Evolutionary conservation across 2,329 filamentous ascomycete species (phyloP).

Genomic region (Penicillium sumatraense): DNA sequence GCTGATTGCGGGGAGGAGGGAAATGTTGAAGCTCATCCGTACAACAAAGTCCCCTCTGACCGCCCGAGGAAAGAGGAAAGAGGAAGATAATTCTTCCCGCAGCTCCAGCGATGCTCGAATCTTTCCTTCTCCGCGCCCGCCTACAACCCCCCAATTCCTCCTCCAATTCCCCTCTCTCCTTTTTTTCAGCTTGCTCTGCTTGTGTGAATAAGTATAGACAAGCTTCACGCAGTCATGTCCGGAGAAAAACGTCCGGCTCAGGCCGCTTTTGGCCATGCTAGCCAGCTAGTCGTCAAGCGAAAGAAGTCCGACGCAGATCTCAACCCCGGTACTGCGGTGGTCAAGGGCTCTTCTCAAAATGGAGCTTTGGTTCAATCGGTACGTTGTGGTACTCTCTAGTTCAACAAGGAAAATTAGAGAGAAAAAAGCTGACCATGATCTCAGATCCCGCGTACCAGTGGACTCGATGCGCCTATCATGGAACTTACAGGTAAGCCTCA

Average conservation of each 20-base stretch:
- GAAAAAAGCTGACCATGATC: conserved; percentile 15
- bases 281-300: conserved; percentile 83
- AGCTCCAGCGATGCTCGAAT: conserved; percentile 13
- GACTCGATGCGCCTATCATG: conserved; percentile 89
- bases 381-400: conserved; percentile 50
- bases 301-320: conserved; percentile 72
- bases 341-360: conserved; percentile 61
- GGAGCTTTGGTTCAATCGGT: conserved; percentile 70
- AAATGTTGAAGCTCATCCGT: conserved; percentile 23
- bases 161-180: conserved; percentile 2
- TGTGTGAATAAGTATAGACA: background rate
- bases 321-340: conserved; percentile 59
- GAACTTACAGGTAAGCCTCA: conserved; percentile 77
- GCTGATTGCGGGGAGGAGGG: conserved; percentile 27
- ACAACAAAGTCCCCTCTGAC: conserved; percentile 25
- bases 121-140: conserved; percentile 15
- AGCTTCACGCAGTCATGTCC: conserved; percentile 64
- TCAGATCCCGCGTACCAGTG: conserved; percentile 71
- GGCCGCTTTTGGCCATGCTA: conserved; percentile 74
- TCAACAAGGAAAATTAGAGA: background rate
- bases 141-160: background rate
- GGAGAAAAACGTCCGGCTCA: conserved; percentile 91
- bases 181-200: background rate
- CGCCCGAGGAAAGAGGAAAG: conserved; percentile 13
- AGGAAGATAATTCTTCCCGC: conserved; percentile 31